These are phyloP conservation scores for Artemisia annua DNA, from an alignment of 129 eudicot genomes.

Conservation along the genomic window DNA sequence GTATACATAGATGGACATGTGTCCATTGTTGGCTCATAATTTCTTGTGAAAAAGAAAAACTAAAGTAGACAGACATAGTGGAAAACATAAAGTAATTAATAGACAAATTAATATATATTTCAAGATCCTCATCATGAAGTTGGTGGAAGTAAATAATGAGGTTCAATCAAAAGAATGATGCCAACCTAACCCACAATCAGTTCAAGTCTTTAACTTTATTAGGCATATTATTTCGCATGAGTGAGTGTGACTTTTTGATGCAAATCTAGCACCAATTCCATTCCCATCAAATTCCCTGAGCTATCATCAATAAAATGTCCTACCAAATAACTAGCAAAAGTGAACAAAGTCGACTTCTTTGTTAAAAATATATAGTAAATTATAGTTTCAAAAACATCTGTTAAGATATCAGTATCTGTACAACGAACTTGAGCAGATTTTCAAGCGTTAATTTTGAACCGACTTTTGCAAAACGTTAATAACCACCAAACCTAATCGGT, in stretches of 20 bases:
- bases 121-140: constrained; percentile 33
- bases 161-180: constrained; percentile 48
- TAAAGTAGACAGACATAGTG: neutral
- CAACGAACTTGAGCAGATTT: too few relatives aligned
- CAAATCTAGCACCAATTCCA: constrained; percentile 26
- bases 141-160: constrained; percentile 30
- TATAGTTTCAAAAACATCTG: too few relatives aligned
- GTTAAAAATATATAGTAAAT: too few relatives aligned
- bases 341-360: too few relatives aligned
- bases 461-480: too few relatives aligned
- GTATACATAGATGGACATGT: constrained; percentile 18
- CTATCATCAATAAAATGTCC: too few relatives aligned
- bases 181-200: constrained; percentile 27
- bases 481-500: too few relatives aligned
- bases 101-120: constrained; percentile 13
- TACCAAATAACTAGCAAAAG: too few relatives aligned
- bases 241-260: constrained; percentile 14
- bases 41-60: constrained; percentile 29
- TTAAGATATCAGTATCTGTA: too few relatives aligned
- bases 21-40: constrained; percentile 27
- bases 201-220: constrained; percentile 28
- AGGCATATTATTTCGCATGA: constrained; percentile 18
- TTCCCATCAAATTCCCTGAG: constrained; percentile 35
- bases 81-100: constrained; percentile 1
- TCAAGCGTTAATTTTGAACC: too few relatives aligned